A percentile compares a stretch with the other conserved stretches of the same genome.
These are phyloP conservation scores for Saccharomycopsis sp. DNA, from an alignment of 805 yeast species.

Conservation along the genomic window DNA sequence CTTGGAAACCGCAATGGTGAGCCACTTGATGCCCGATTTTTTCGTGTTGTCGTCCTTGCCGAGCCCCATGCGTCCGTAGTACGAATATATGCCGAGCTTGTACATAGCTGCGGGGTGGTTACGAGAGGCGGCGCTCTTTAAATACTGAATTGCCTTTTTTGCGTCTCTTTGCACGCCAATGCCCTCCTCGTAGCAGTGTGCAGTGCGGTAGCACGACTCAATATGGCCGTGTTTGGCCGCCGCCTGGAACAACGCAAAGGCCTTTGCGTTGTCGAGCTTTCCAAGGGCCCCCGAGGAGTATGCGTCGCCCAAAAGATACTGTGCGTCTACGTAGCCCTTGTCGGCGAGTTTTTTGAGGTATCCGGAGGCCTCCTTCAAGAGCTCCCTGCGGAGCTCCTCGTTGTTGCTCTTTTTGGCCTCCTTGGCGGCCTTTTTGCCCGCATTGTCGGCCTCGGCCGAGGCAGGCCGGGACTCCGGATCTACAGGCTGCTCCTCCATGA, in stretches of 20 bases:
- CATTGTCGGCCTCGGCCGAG: constrained; percentile 3
- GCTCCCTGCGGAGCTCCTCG: constrained; percentile 29
- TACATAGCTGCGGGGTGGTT: constrained; percentile 97
- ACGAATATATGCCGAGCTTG: constrained; percentile 82
- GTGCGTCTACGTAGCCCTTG: constrained; percentile 83
- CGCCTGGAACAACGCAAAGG: constrained; percentile 68
- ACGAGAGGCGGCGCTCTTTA: constrained; percentile 80
- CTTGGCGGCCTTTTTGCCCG: constrained; percentile 9
- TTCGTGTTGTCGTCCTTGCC: constrained; percentile 57
- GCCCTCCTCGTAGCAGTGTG: constrained; percentile 90
- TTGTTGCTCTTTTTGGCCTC: constrained; percentile 1
- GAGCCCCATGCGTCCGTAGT: constrained; percentile 79
- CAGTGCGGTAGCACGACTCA: constrained; percentile 86
- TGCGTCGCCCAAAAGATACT: constrained; percentile 86
- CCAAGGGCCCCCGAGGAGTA: constrained; percentile 80
- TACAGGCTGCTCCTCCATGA: constrained; percentile 35
- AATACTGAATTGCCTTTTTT: constrained; percentile 73
- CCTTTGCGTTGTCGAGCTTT: constrained; percentile 68
- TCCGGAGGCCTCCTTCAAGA: constrained; percentile 69
- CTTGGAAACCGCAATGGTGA: constrained; percentile 74
- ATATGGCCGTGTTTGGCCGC: constrained; percentile 94
- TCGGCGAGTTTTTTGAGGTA: constrained; percentile 67
- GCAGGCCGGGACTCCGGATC: constrained; percentile 19
- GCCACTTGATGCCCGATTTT: constrained; percentile 88
- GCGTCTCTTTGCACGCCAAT: constrained; percentile 87